A percentile compares a stretch with the other conserved stretches of the same genome.
Evolutionary conservation across 192 early-diverging fungal species (phyloP).

Genomic region (Coemansia sp.): DNA sequence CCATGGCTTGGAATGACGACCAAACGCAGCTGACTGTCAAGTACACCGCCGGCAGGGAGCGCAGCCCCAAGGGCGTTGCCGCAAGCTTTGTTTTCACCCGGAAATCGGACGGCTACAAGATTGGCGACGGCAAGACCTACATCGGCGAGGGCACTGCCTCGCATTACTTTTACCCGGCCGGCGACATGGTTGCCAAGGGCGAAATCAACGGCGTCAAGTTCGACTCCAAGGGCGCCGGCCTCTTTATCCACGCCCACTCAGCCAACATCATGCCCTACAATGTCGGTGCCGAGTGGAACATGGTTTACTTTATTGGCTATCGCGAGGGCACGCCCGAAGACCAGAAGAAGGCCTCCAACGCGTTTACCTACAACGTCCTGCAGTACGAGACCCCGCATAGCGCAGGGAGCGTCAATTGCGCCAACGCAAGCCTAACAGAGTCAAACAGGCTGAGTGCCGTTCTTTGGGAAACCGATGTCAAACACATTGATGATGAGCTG

Average conservation of each 20-base stretch:
- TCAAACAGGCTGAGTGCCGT: constrained; percentile 70
- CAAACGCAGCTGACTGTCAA: constrained; percentile 38
- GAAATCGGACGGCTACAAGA: constrained; percentile 72
- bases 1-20: constrained; percentile 62
- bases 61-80: constrained; percentile 63
- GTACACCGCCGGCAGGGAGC: constrained; percentile 54
- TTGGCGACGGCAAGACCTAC: constrained; percentile 77
- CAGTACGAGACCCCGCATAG: constrained; percentile 79
- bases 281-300: constrained; percentile 83
- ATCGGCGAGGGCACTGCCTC: constrained; percentile 68
- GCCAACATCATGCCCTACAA: constrained; percentile 80
- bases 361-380: constrained; percentile 55
- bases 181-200: constrained; percentile 69
- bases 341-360: constrained; percentile 33
- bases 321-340: constrained; percentile 63
- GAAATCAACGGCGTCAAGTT: constrained; percentile 65
- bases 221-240: constrained; percentile 65
- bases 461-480: constrained; percentile 70
- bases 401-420: constrained; percentile 66
- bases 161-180: constrained; percentile 83
- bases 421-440: constrained; percentile 72
- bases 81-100: constrained; percentile 70
- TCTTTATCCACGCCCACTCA: constrained; percentile 85
- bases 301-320: constrained; percentile 71
- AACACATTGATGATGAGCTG: constrained; percentile 59